Base-by-base conservation (phyloP, 2,329 filamentous ascomycete genomes). In the Ciborinia camelliae region DNA sequence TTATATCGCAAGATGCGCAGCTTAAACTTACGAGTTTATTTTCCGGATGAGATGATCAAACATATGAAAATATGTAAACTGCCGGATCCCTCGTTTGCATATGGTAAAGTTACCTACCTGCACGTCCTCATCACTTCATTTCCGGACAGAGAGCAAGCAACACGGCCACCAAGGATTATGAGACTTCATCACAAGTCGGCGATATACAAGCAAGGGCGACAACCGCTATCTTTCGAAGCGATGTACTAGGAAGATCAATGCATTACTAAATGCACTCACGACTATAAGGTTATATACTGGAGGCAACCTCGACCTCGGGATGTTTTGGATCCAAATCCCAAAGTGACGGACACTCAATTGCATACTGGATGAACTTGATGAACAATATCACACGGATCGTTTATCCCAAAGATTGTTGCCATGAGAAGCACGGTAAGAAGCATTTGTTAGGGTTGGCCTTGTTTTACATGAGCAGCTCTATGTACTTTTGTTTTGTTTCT, bases 51-150 rank as follows among this genome's bases (percentile, higher is more conserved):
- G 35, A 14, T 50, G 37, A 62, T 62, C 37, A 54, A 62, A 53
- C 65, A 15, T 23, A 55, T 45, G 15, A 51, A 15, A 57, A 23
- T n/a, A 65, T 61, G 37, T 20, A 41, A 37, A 39, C 45, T 28
- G 28, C 32, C 28, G 43, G 32, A n/a, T 37, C 52, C 41, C 15
- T 58, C n/a, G 7, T 41, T 37, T 55, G 26, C 35, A 41, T n/a
- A 12, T 41, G 32, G 51, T 39, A 39, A 54, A 14, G 18, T 23
- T 23, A 12, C 32, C 32, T 53, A 15, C n/a, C 28, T 47, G 55
- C 55, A 59, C 26, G 30, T 45, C 43, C 55, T 59, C 41, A 48
- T 15, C 41, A 59, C 20, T 32, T 59, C 60, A 62, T 62, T 55
- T 62, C 60, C 60, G 32, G 41, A 15, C 15, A 20, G 30, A 61